phyloP scores from a whole-genome alignment of 2,329 filamentous ascomycete species.

The Fusarium albidum region DNA sequence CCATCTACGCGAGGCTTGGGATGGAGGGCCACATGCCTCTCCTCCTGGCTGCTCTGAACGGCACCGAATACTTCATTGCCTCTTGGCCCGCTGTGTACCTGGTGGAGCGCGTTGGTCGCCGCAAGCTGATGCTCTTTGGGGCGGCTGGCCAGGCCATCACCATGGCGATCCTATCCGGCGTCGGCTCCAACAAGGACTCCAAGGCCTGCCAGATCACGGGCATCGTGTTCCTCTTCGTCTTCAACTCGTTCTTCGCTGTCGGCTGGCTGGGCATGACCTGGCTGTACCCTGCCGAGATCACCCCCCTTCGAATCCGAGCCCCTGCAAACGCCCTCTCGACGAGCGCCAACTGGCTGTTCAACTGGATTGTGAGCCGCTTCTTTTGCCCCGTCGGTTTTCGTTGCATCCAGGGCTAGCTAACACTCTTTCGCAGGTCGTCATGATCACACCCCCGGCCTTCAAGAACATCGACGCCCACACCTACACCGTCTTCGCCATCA shows the following conservation, averaged over 20 bases:
- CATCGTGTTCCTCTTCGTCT: constrained; percentile 72
- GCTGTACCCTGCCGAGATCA: constrained; percentile 73
- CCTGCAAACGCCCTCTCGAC: constrained; percentile 66
- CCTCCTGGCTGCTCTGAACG: constrained; percentile 57
- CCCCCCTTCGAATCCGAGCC: constrained; percentile 71
- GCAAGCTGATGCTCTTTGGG: constrained; percentile 77
- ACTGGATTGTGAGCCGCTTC: constrained; percentile 62
- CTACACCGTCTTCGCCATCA: constrained; percentile 72
- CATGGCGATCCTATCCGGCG: constrained; percentile 69
- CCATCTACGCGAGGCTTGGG: constrained; percentile 65
- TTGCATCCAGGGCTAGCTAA: not conserved
- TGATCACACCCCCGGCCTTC: constrained; percentile 68
- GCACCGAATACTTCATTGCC: constrained; percentile 65
- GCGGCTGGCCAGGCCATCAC: constrained; percentile 66
- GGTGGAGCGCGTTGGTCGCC: constrained; percentile 72
- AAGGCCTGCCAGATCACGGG: constrained; percentile 64
- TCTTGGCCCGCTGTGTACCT: constrained; percentile 69
- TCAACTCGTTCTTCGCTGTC: constrained; percentile 66
- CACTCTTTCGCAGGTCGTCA: constrained; percentile 54
- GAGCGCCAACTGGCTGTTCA: constrained; percentile 67
- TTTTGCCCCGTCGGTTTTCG: not conserved
- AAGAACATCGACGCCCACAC: constrained; percentile 66
- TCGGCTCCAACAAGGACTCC: constrained; percentile 60
- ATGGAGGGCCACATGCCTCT: constrained; percentile 64
- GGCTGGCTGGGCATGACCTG: constrained; percentile 68